Percentiles rank a stretch among this genome's conserved stretches.
Evolutionary conservation across 2,329 filamentous ascomycete genomes (phyloP).

Genomic region (Fusarium sp.): DNA sequence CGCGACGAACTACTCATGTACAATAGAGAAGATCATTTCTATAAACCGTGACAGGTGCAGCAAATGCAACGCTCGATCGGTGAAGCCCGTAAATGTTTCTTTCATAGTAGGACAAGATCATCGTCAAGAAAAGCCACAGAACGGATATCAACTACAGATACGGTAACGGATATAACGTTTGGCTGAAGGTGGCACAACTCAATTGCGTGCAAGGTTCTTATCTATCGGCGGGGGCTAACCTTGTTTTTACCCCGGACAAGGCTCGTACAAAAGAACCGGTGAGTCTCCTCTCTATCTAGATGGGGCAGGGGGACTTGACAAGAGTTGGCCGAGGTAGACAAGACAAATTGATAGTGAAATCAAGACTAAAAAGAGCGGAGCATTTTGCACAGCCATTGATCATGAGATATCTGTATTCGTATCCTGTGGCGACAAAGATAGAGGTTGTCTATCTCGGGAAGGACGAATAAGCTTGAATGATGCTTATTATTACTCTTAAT

Average conservation of each 20-base stretch:
- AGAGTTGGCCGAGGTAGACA: background rate
- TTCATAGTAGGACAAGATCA: slow-evolving; percentile 5
- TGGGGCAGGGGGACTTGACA: background rate
- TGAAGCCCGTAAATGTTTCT: background rate
- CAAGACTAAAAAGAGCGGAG: slow-evolving; percentile 8
- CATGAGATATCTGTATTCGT: background rate
- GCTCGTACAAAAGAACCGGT: slow-evolving; percentile 15
- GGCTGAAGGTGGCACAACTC: slow-evolving; percentile 17
- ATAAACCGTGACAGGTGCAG: background rate
- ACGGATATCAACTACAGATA: background rate
- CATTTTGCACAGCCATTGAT: background rate
- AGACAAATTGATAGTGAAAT: background rate
- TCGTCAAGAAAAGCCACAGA: slow-evolving; percentile 1
- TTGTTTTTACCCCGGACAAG: slow-evolving; percentile 7
- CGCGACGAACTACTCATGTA: background rate
- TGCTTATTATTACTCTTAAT: slow-evolving; percentile 30
- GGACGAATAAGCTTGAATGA: slow-evolving; percentile 36
- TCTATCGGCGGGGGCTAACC: slow-evolving; percentile 9
- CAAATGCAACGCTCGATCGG: slow-evolving; percentile 26
- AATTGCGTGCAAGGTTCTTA: slow-evolving; percentile 22
- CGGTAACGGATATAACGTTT: background rate
- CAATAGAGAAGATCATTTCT: slow-evolving; percentile 22
- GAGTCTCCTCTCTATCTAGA: slow-evolving; percentile 2
- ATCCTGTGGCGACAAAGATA: slow-evolving; percentile 11
- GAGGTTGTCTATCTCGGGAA: background rate